These are phyloP conservation scores for Phaseolus lunatus DNA, from an alignment of 306 rosid species.

Conservation along the genomic window DNA sequence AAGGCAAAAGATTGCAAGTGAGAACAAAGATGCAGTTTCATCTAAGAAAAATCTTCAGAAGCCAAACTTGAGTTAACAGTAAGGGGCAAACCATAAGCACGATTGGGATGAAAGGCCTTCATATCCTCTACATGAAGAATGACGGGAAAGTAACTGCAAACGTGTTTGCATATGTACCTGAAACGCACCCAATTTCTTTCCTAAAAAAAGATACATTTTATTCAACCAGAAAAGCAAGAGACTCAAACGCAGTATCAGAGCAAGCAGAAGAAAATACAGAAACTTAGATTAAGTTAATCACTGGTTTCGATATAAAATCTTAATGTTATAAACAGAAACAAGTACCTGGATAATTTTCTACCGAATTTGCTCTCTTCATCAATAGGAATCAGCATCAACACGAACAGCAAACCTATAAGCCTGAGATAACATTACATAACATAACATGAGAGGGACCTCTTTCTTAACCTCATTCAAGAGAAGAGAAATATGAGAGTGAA, in stretches of 20 bases:
- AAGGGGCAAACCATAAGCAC: constrained; percentile 71
- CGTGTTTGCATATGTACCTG: constrained; percentile 87
- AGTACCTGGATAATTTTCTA: constrained; percentile 63
- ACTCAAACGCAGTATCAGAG: not conserved
- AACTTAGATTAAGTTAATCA: not conserved
- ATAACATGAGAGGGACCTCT: not conserved
- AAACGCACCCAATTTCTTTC: constrained; percentile 21
- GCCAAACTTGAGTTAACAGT: constrained; percentile 3
- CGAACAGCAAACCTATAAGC: constrained; percentile 64
- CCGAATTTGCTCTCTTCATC: constrained; percentile 69
- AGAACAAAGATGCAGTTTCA: not conserved
- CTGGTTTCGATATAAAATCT: not conserved
- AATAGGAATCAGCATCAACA: constrained; percentile 69
- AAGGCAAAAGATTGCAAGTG: constrained; percentile 1
- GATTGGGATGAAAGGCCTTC: constrained; percentile 73
- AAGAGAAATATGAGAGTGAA: not conserved
- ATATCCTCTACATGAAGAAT: constrained; percentile 83
- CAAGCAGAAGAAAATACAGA: not conserved
- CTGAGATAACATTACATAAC: constrained; percentile 42
- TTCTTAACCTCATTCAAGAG: not conserved
- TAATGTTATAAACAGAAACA: not conserved
- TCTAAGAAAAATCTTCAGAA: not conserved
- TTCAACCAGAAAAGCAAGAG: not conserved
- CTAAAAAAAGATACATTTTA: not conserved
- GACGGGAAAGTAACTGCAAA: constrained; percentile 76